A percentile compares a stretch with the other conserved stretches of the same genome.
Evolutionary conservation across 345 rosid species (phyloP).

Genomic region (Garcia nutans): DNA sequence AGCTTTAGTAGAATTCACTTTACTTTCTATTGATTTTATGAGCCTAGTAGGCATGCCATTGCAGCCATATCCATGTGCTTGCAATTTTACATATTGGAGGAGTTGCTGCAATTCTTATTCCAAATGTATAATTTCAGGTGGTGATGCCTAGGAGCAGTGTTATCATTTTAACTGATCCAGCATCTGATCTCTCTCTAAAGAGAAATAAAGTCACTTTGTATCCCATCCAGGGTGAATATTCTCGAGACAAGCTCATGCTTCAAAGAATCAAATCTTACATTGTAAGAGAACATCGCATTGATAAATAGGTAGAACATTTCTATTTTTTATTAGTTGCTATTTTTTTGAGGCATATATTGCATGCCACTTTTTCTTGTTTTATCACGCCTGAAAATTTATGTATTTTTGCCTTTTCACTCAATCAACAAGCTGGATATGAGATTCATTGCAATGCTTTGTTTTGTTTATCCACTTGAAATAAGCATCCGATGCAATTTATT

Average conservation of each 20-base stretch:
- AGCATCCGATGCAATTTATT: too few species aligned
- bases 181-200: constrained; percentile 60
- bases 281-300: constrained; percentile 70
- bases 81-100: not conserved
- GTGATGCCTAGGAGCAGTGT: constrained; percentile 72
- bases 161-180: constrained; percentile 79
- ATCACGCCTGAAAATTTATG: not conserved
- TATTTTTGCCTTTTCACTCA: not conserved
- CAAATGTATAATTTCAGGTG: constrained; percentile 45
- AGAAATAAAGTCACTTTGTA: constrained; percentile 50
- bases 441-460: not conserved
- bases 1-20: not conserved
- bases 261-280: constrained; percentile 98
- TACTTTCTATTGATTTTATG: not conserved
- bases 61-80: not conserved
- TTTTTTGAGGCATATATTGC: not conserved
- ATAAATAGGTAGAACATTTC: constrained; percentile 54
- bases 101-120: not conserved
- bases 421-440: not conserved
- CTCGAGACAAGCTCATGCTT: constrained; percentile 88
- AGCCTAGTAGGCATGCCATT: not conserved
- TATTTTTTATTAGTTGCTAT: constrained; percentile 11
- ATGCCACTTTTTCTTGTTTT: not conserved
- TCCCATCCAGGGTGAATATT: constrained; percentile 80
- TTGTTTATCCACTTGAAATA: not conserved